Percentiles rank a stretch among this genome's conserved stretches.
These are phyloP conservation scores for Xylaria sp. DNA, from an alignment of 495 filamentous ascomycete species.

Conservation along the genomic window DNA sequence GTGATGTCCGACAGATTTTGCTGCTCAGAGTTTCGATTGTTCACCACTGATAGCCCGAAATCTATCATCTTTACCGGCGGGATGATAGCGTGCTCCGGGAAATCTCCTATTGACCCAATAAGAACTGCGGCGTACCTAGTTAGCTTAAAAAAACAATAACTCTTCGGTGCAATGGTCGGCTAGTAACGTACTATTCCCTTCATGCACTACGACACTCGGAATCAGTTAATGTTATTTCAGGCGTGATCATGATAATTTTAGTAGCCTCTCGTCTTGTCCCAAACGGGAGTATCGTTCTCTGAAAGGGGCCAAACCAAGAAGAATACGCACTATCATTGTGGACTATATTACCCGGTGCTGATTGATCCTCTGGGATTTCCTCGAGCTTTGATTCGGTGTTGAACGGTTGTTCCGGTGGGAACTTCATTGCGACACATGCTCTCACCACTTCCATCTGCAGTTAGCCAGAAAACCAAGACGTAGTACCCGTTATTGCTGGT, in stretches of 20 bases:
- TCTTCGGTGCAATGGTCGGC: too few relatives aligned
- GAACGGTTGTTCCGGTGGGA: background rate
- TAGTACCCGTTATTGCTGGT: background rate
- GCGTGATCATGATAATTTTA: too few relatives aligned
- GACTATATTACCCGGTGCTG: background rate
- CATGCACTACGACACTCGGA: too few relatives aligned
- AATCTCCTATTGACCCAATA: constrained; percentile 1
- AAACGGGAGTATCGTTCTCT: too few relatives aligned
- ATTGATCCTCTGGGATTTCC: background rate
- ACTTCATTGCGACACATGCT: constrained; percentile 21
- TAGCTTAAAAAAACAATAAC: background rate
- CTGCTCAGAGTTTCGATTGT: too few relatives aligned
- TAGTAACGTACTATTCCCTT: background rate
- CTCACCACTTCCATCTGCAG: constrained; percentile 7
- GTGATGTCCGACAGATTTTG: background rate
- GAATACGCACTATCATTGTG: constrained; percentile 13
- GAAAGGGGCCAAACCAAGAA: too few relatives aligned
- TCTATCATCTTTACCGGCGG: constrained; percentile 26
- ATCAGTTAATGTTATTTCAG: too few relatives aligned
- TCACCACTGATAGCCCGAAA: background rate
- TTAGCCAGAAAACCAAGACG: background rate
- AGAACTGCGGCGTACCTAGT: background rate
- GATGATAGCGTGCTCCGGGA: constrained; percentile 17
- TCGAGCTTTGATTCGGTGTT: background rate
- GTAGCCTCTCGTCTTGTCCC: too few relatives aligned